Percentiles rank a stretch among this genome's conserved stretches.
Evolutionary conservation across 441 rosid species (phyloP).

Genomic region (Gossypium trilobum): DNA sequence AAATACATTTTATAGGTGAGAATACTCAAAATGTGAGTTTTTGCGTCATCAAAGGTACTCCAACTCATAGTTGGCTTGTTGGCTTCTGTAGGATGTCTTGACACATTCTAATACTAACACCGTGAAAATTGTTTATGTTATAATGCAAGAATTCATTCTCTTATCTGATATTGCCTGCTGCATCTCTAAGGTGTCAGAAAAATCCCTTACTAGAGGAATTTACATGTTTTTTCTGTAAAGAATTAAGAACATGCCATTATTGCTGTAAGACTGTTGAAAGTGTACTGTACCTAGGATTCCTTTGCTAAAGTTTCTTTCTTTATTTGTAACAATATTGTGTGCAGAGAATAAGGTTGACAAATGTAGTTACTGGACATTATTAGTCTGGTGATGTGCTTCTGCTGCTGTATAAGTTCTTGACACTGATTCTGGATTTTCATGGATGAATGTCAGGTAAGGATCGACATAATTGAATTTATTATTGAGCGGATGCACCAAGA

Average conservation of each 20-base stretch:
- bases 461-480: constrained; percentile 56
- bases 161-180: not conserved
- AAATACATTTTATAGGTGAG: not conserved
- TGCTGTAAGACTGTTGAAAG: not conserved
- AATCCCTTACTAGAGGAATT: not conserved
- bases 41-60: not conserved
- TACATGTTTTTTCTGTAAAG: not conserved
- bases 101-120: constrained; percentile 3
- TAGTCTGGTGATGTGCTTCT: not conserved
- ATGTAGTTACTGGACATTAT: not conserved
- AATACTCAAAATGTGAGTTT: not conserved
- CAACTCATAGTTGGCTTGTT: not conserved
- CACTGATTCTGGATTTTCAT: not conserved
- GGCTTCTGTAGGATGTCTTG: not conserved
- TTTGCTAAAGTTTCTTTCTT: not conserved
- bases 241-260: not conserved
- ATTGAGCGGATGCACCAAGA: constrained; percentile 51
- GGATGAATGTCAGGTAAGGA: constrained; percentile 37
- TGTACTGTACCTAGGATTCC: not conserved
- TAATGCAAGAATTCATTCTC: not conserved
- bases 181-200: not conserved
- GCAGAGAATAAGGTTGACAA: not conserved
- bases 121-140: not conserved
- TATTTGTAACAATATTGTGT: not conserved
- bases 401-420: constrained; percentile 6